Evolutionary conservation across 148 eudicot species (phyloP), one percentile per base, ranked within the genome.

Genomic region (Camellia sinensis): DNA sequence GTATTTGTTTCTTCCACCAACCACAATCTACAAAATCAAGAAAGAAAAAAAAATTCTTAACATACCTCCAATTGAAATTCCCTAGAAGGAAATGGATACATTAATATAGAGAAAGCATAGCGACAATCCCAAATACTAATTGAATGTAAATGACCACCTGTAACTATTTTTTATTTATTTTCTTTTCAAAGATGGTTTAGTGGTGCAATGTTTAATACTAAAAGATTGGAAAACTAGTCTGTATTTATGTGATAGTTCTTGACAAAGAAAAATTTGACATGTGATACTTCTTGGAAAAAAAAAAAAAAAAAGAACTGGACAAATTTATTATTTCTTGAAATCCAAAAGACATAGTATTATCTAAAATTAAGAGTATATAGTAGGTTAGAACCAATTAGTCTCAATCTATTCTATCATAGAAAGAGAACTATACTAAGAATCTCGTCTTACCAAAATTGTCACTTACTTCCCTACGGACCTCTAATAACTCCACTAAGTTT

Each of bases 1-100:
- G 86, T 93, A 96, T 85, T 96, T 96, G 86, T 96, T 96, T 87
- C 99, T 89, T 82, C 99, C 99, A 52, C 99, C 99, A 81, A 96
- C 99, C 64, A 96, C 99, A 77, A 96, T 94, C 99, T 96, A 89
- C 84, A 86, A 76, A 63, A 85, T 60, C 76, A 22, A 22, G 29
- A 22, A 22, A 67, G 57, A 74, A 80, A 44, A 60, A 9, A 19
- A 50, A 45, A 46, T 75, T 75, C 40, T 83, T 65, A 79, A 4
- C 17, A 12, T 14, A 65, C 50, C 46, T 18, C 71, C 4, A 0
- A 53, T 50, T 37, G 43, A 18, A 37, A 73, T 11, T 73, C n/a
- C 9, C 18, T 0, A 18, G 0, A 75, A 13, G 61, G 3, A 67
- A 67, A 67, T 37, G 37, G 3, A 53, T 5, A 67, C 6, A 44